Conservation (phyloP, 139 green algal species). For the Mesostigma viride region DNA sequence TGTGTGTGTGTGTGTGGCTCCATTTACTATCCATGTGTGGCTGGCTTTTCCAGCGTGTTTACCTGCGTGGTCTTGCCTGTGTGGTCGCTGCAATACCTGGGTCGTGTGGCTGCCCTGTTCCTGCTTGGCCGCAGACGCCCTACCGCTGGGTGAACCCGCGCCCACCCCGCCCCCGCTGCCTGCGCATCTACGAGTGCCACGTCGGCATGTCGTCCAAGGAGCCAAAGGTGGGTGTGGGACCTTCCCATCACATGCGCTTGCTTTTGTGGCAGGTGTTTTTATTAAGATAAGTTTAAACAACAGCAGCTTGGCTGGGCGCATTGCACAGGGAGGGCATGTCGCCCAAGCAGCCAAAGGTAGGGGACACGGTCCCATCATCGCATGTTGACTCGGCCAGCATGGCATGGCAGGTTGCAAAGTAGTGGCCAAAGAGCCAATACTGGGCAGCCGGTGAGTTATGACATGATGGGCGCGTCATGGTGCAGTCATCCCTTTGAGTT, state of each 20-base stretch:
- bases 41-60: too few relatives aligned
- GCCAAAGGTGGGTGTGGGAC: conserved; percentile 26
- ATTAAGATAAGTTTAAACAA: neutral
- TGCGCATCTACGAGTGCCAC: conserved; percentile 98
- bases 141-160: conserved; percentile 91
- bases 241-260: neutral
- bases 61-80: too few relatives aligned
- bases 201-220: conserved; percentile 78
- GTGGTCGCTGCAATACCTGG: too few relatives aligned
- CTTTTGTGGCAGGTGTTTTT: neutral
- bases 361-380: too few relatives aligned
- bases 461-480: too few relatives aligned
- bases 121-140: conserved; percentile 24
- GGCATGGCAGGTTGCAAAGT: too few relatives aligned
- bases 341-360: too few relatives aligned
- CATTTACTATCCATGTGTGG: conserved; percentile 6
- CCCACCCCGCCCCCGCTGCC: conserved; percentile 52
- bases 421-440: too few relatives aligned
- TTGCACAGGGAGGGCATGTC: neutral
- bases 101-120: neutral
- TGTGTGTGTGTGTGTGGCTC: conserved; percentile 5
- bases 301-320: neutral
- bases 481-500: too few relatives aligned
- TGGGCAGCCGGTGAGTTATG: too few relatives aligned
- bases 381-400: too few relatives aligned